Base-by-base conservation (phyloP, 768 basidiomycete species). In the Floccularia luteovirens region DNA sequence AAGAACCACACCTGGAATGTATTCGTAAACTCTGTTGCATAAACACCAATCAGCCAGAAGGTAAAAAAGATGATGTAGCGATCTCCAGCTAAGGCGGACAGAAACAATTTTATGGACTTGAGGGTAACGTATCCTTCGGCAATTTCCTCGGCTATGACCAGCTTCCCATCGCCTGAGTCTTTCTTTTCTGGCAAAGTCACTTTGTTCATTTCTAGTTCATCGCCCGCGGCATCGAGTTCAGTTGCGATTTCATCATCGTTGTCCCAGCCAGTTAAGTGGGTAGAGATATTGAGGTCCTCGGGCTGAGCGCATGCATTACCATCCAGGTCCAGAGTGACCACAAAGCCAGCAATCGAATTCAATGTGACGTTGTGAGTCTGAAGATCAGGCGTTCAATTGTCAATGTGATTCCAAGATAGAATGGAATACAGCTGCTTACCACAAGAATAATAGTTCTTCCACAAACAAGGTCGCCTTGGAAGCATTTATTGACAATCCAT, bases 391-490 rank as follows among this genome's bases (percentile, higher is more conserved):
- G 36, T 34, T 36, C 39, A 24, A 14, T 25, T 23, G 30, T 16
- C 6, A 19, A n/a, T 6, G 3, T 2, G 8, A 14, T 30, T 39
- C 12, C 16, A 21, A 10, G 33, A n/a, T 3, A 17, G 11, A 31
- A 20, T 11, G 39, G 24, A 6, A 30, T 16, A 19, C 12, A 24
- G 4, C 14, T 3, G 57, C 70, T 40, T 46, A 77, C 77, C 33
- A 96, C 91, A 17, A 98, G 70, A 32, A 97, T 69, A 36, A 94
- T 64, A 1, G 93, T 96, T 34, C 92, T 72, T 13, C 77, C 80
- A n/a, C 64, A 59, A 55, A 91, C 69, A 30, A 96, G 63, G 34
- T 85, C 79, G 5, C 93, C 91, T 46, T 73, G 69, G 16, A 98
- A 65, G 50, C 90, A 92, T 39, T 89, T 69, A 14, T 77, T 67